Conservation (phyloP, 331 rosid species). For the Stylosanthes scabra region DNA sequence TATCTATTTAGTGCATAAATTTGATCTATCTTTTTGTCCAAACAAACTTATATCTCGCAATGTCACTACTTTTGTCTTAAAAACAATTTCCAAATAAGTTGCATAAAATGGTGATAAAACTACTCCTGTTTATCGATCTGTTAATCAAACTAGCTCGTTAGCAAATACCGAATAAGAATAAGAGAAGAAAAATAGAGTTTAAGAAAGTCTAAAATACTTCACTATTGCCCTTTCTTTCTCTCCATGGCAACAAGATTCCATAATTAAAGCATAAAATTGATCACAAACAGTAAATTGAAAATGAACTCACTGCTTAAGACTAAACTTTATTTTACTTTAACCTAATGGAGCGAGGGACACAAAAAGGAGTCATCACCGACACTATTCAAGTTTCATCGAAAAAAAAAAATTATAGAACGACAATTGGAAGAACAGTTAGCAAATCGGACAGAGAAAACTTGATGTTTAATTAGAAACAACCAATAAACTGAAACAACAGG, state of each 20-base stretch:
- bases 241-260: background rate
- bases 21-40: too few relatives aligned
- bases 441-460: too few relatives aligned
- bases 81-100: too few relatives aligned
- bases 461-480: too few relatives aligned
- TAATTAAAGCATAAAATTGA: background rate
- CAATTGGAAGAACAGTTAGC: background rate
- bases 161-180: background rate
- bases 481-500: too few relatives aligned
- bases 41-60: too few relatives aligned
- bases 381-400: constrained; percentile 20
- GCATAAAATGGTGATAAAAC: constrained; percentile 12
- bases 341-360: background rate
- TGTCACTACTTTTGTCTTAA: too few relatives aligned
- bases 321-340: constrained; percentile 14
- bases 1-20: too few relatives aligned
- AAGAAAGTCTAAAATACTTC: background rate
- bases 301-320: background rate
- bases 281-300: background rate
- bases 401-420: background rate
- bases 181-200: background rate
- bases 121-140: background rate
- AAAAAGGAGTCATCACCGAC: background rate
- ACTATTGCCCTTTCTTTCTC: background rate
- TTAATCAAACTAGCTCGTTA: background rate